Percentiles rank a stretch among this genome's conserved stretches.
These are phyloP conservation scores for Fusarium poae DNA, from an alignment of 2,329 filamentous ascomycete genomes.

Conservation along the genomic window DNA sequence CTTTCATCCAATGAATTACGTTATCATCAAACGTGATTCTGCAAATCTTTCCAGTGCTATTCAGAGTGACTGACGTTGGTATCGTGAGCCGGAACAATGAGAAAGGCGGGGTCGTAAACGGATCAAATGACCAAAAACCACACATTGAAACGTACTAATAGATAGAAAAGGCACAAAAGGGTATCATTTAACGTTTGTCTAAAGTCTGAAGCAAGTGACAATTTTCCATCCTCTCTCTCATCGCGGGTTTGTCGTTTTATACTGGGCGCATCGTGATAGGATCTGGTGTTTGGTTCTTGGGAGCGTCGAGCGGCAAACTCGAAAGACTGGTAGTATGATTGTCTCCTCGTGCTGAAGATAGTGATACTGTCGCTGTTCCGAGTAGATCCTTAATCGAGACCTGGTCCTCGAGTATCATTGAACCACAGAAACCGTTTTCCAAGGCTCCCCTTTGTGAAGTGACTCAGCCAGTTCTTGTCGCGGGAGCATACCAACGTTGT, in stretches of 20 bases:
- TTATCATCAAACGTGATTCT: neutral
- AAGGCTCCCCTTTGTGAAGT: neutral
- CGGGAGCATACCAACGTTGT: too few species aligned
- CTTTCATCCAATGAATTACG: neutral
- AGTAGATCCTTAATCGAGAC: neutral
- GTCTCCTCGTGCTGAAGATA: neutral
- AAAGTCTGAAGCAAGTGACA: conserved; percentile 7
- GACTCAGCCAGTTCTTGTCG: neutral
- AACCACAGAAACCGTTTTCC: neutral
- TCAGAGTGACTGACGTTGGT: neutral
- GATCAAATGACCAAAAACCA: neutral
- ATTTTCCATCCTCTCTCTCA: neutral
- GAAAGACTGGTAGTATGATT: neutral
- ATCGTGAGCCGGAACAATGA: conserved; percentile 4
- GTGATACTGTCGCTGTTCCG: neutral
- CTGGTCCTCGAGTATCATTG: neutral
- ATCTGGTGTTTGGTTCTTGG: neutral
- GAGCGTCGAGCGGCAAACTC: too few species aligned
- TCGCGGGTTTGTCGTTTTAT: conserved; percentile 3
- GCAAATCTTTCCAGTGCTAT: neutral
- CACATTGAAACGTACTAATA: neutral
- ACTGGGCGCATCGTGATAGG: neutral
- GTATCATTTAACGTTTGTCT: conserved; percentile 41
- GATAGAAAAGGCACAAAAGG: conserved; percentile 25
- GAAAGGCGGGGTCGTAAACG: neutral